Conservation (phyloP, 1,139 yeast genomes). For the Eremothecium sinecaudum region DNA sequence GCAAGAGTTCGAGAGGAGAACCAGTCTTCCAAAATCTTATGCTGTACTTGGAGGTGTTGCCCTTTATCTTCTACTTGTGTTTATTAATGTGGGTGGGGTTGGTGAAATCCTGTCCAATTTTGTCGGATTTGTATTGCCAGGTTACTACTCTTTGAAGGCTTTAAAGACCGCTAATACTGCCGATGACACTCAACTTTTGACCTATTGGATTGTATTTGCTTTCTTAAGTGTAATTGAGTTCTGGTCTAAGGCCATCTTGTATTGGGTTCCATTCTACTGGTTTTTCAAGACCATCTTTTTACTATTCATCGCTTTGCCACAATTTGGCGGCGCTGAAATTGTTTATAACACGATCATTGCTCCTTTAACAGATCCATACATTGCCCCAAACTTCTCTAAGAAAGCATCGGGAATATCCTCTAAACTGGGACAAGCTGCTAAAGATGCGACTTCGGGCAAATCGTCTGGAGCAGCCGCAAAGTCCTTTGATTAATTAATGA, state of each 20-base stretch:
- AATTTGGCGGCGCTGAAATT: conserved; percentile 72
- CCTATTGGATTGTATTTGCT: conserved; percentile 97
- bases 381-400: conserved; percentile 15
- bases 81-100: conserved; percentile 84
- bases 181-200: conserved; percentile 80
- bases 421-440: conserved; percentile 40
- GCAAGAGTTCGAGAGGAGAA: conserved; percentile 49
- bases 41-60: conserved; percentile 58
- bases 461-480: background rate
- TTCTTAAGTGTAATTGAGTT: conserved; percentile 83
- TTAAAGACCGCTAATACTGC: conserved; percentile 56
- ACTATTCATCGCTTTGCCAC: conserved; percentile 81
- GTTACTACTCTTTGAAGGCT: conserved; percentile 79
- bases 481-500: too few species aligned
- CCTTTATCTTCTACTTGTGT: conserved; percentile 64
- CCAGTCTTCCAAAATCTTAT: conserved; percentile 81
- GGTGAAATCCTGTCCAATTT: conserved; percentile 89
- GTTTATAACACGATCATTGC: conserved; percentile 57
- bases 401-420: conserved; percentile 30
- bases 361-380: conserved; percentile 58
- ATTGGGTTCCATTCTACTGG: conserved; percentile 96
- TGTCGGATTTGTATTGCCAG: conserved; percentile 86
- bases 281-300: conserved; percentile 83
- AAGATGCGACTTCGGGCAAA: conserved; percentile 41
- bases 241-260: conserved; percentile 87